These are phyloP conservation scores for Cryptococcus jaspeensis DNA, from an alignment of 1,284 basidiomycete species.

Conservation along the genomic window DNA sequence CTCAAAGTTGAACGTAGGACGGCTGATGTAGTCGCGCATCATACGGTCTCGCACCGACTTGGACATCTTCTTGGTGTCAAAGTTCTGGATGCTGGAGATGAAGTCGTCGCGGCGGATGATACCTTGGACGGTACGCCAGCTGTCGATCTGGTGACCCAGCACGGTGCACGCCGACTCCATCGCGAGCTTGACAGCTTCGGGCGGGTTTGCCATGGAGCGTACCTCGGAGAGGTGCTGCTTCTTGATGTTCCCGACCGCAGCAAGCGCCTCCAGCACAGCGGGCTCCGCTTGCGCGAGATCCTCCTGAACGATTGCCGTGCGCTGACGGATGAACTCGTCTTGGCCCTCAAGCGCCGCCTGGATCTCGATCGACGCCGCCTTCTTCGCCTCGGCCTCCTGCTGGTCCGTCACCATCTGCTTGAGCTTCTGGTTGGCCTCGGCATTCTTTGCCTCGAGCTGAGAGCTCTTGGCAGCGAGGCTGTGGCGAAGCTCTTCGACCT, in stretches of 20 bases:
- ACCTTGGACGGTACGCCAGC: slow-evolving; percentile 94
- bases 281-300: slow-evolving; percentile 98
- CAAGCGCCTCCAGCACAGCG: slow-evolving; percentile 89
- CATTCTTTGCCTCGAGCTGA: slow-evolving; percentile 89
- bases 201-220: slow-evolving; percentile 96
- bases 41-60: slow-evolving; percentile 84
- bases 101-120: slow-evolving; percentile 98
- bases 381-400: slow-evolving; percentile 98
- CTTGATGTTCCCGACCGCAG: slow-evolving; percentile 96
- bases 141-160: slow-evolving; percentile 89
- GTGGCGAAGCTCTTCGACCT: slow-evolving; percentile 93
- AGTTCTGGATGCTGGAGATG: slow-evolving; percentile 94
- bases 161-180: slow-evolving; percentile 99
- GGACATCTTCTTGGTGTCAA: slow-evolving; percentile 94
- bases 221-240: slow-evolving; percentile 97
- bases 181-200: slow-evolving; percentile 93
- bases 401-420: slow-evolving; percentile 98
- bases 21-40: slow-evolving; percentile 89
- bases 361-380: slow-evolving; percentile 91
- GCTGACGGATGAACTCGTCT: slow-evolving; percentile 84
- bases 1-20: slow-evolving; percentile 92
- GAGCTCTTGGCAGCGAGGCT: slow-evolving; percentile 92
- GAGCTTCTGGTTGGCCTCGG: slow-evolving; percentile 94
- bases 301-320: slow-evolving; percentile 83
- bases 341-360: slow-evolving; percentile 90